Percentiles rank a stretch among this genome's conserved stretches.
Conservation (phyloP, 495 filamentous ascomycete genomes). For the Tuber borchii region DNA sequence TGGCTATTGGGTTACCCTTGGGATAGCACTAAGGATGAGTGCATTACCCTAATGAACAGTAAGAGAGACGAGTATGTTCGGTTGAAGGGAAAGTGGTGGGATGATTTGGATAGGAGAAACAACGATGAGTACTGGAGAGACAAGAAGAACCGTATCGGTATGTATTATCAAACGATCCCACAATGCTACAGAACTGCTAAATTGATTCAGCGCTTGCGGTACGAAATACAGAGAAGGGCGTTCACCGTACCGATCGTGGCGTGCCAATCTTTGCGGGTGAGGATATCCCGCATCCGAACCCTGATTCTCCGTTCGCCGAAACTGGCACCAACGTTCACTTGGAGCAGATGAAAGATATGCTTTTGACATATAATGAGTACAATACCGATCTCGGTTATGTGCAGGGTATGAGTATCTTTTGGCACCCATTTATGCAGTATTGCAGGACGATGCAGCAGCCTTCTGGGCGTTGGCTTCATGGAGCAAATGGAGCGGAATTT, state of each 20-base stretch:
- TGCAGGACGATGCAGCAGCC: slow-evolving; percentile 92
- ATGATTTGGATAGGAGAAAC: slow-evolving; percentile 74
- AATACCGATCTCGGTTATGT: slow-evolving; percentile 92
- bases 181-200: slow-evolving; percentile 22
- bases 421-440: slow-evolving; percentile 89
- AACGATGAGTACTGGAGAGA: slow-evolving; percentile 92
- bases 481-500: slow-evolving; percentile 97
- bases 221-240: slow-evolving; percentile 76
- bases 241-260: slow-evolving; percentile 89
- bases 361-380: slow-evolving; percentile 95
- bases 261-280: slow-evolving; percentile 92
- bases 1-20: slow-evolving; percentile 87
- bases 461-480: slow-evolving; percentile 98
- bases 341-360: slow-evolving; percentile 98
- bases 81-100: no score
- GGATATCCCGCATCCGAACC: slow-evolving; percentile 96
- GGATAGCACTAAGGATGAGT: slow-evolving; percentile 75
- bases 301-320: slow-evolving; percentile 86
- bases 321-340: slow-evolving; percentile 93
- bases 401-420: slow-evolving; percentile 96
- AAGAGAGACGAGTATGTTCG: slow-evolving; percentile 89
- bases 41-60: slow-evolving; percentile 71
- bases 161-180: slow-evolving; percentile 32
- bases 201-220: slow-evolving; percentile 48
- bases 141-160: slow-evolving; percentile 88